Base-by-base conservation (phyloP, 2,329 filamentous ascomycete genomes). In the Fusarium sulawesiense region DNA sequence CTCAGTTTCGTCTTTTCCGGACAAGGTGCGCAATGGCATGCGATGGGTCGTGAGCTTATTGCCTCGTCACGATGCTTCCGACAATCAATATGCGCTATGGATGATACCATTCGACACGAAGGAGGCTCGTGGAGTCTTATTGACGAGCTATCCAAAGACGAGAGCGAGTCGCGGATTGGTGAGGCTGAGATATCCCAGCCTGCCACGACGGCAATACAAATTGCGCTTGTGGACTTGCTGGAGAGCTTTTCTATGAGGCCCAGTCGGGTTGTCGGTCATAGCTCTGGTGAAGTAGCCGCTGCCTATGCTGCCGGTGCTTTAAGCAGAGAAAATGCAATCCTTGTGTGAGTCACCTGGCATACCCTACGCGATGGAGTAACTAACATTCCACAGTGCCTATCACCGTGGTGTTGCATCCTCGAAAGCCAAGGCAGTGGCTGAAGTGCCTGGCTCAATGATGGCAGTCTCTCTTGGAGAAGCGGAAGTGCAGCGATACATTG, bases 201-300 rank as follows among this genome's bases (percentile, higher is more conserved):
- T 25, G 56, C 56, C 7, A 60, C 56, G 2, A 60, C 50, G 2
- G 56, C 50, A 7, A 56, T 60, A 3, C 56, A 60, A 4, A 56
- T 60, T 46, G 56, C 56, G 6, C 56, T 60, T 8, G 56, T 57
- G 2, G 50, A 60, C 7, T 5, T 60, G 13, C 41, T 60, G 2
- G 41, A 56, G 7, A 60, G 56, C 8, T 7, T 60, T 18, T 46
- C 30, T 21, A 25, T 57, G 3, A 46, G 10, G 3, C 41, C 56
- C 6, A 57, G 41, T 25, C 50, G 20, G 1, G 30, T 60, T n/a
- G 20, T 60, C 25, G 56, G 56, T 4, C 50, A 60, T 20, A 60
- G 56, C 16, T 60, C 56, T 25, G 56, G 56, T 25, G 56, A 60
- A 13, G 25, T 60, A 20, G 56, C 56, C 7, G 56, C 40, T 46